These are phyloP conservation scores for Zygosaccharomyces bisporus DNA, from an alignment of 805 yeast genomes.

Conservation along the genomic window DNA sequence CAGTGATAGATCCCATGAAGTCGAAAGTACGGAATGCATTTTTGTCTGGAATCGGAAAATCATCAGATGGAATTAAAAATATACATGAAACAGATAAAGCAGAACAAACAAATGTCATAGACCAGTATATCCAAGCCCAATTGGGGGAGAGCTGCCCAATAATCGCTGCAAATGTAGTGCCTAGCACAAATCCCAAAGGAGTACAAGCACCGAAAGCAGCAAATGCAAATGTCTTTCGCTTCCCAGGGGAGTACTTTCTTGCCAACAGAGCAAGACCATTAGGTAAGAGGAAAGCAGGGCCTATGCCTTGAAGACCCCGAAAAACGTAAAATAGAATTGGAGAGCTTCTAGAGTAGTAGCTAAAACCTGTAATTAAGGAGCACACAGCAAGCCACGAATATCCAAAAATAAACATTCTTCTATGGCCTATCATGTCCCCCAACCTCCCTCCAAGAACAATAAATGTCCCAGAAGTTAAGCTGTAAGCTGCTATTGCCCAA, in stretches of 20 bases:
- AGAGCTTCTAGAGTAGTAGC: neutral
- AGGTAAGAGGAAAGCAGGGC: conserved; percentile 59
- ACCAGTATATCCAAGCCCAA: conserved; percentile 62
- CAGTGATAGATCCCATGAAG: conserved; percentile 46
- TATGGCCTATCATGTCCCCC: conserved; percentile 67
- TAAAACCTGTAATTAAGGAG: conserved; percentile 56
- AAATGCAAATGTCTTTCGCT: conserved; percentile 50
- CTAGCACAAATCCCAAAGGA: conserved; percentile 53
- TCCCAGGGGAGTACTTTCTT: conserved; percentile 43
- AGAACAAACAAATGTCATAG: conserved; percentile 40
- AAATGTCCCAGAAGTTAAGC: conserved; percentile 48
- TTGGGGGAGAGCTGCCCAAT: conserved; percentile 51
- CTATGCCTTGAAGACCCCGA: conserved; percentile 42
- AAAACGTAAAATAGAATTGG: neutral
- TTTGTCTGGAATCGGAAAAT: neutral
- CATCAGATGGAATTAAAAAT: conserved; percentile 29
- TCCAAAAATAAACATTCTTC: conserved; percentile 48
- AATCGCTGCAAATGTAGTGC: conserved; percentile 39
- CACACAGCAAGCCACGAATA: conserved; percentile 54
- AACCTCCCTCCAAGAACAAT: conserved; percentile 62
- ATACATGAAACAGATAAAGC: conserved; percentile 33
- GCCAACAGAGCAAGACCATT: conserved; percentile 49
- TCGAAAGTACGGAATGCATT: conserved; percentile 26
- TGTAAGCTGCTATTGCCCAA: conserved; percentile 18
- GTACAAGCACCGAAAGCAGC: conserved; percentile 57